These are phyloP conservation scores for Oryza longistaminata DNA, from an alignment of 176 grass and related monocot species.

Conservation along the genomic window DNA sequence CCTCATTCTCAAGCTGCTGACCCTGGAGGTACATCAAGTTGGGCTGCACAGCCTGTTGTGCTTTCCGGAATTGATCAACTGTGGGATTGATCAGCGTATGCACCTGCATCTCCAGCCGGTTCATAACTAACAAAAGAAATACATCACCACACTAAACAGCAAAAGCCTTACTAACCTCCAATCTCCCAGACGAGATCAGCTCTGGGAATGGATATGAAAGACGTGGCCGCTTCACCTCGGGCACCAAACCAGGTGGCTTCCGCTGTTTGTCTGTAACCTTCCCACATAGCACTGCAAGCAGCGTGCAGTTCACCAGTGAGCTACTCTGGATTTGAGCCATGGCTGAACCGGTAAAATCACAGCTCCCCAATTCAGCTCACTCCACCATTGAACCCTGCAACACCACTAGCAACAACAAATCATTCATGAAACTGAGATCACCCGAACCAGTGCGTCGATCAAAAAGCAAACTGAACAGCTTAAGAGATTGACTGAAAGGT, in stretches of 20 bases:
- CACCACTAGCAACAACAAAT: neutral
- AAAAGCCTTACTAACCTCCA: constrained; percentile 51
- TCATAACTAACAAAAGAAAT: constrained; percentile 4
- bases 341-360: neutral
- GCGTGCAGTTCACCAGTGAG: constrained; percentile 23
- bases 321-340: constrained; percentile 51
- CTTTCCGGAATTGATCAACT: constrained; percentile 52
- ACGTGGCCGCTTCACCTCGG: constrained; percentile 22
- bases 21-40: constrained; percentile 65
- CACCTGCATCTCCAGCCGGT: constrained; percentile 47
- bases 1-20: constrained; percentile 55
- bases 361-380: neutral
- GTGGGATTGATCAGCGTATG: constrained; percentile 66
- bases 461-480: no score
- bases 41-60: constrained; percentile 46
- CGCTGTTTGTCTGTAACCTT: constrained; percentile 26
- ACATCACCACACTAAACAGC: neutral
- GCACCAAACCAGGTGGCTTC: neutral
- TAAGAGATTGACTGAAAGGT: no score
- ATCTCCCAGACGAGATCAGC: constrained; percentile 46
- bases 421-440: neutral
- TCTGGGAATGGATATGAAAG: constrained; percentile 58
- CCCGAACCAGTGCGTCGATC: no score
- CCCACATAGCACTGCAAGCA: constrained; percentile 59
- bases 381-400: constrained; percentile 31